Evolutionary conservation across 768 basidiomycete species (phyloP).

Genomic region (Mycena haematopus): DNA sequence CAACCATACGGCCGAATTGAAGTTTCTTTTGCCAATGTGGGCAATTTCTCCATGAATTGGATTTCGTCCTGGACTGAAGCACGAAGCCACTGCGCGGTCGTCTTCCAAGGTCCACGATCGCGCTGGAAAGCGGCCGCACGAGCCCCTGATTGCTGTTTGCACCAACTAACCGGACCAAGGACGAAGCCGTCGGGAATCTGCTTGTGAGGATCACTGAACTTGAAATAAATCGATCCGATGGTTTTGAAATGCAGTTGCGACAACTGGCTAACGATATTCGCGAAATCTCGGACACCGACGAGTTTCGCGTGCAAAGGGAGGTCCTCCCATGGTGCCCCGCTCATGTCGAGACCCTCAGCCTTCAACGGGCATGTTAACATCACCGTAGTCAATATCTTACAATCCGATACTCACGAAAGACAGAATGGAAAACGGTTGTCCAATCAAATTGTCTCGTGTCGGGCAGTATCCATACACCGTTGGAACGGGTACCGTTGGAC

Average conservation of each 20-base stretch:
- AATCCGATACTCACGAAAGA: constrained; percentile 26
- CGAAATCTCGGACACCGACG: constrained; percentile 32
- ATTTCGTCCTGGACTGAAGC: constrained; percentile 31
- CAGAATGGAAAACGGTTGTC: constrained; percentile 32
- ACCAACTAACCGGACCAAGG: constrained; percentile 32
- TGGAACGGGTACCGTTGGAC: constrained; percentile 32
- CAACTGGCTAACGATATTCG: constrained; percentile 30
- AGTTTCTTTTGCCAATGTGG: constrained; percentile 28
- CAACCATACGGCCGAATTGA: constrained; percentile 5
- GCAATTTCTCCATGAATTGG: constrained; percentile 30
- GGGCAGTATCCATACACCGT: constrained; percentile 34
- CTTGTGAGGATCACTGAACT: constrained; percentile 18
- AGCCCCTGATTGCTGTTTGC: constrained; percentile 30
- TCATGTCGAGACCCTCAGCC: constrained; percentile 31
- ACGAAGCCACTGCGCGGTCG: constrained; percentile 29
- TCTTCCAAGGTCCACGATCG: constrained; percentile 34
- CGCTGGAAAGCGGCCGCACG: constrained; percentile 22
- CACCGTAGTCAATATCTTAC: not conserved
- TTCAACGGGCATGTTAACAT: constrained; percentile 2
- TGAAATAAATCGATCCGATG: constrained; percentile 36
- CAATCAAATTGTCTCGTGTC: constrained; percentile 31
- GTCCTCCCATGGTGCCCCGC: constrained; percentile 31
- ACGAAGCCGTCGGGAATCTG: constrained; percentile 24
- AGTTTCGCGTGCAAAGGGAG: constrained; percentile 31
- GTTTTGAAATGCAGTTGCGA: constrained; percentile 32